phyloP scores from a whole-genome alignment of 108 stramenopile genomes.

The Pseudonitzschia pungens region DNA sequence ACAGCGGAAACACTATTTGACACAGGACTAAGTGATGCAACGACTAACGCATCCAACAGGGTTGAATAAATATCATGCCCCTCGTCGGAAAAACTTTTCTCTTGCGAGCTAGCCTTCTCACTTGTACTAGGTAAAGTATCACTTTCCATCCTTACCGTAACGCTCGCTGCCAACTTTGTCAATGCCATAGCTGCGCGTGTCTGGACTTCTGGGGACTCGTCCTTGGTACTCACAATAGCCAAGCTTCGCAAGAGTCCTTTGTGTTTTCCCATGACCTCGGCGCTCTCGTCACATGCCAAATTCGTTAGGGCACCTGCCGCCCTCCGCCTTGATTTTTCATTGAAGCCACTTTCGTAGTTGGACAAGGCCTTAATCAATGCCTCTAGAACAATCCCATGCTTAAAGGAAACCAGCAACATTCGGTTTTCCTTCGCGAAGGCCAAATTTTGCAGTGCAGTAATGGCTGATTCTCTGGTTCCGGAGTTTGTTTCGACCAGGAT shows the following conservation, averaged over 20 bases:
- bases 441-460: slow-evolving; percentile 82
- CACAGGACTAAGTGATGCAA: slow-evolving; percentile 60
- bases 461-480: slow-evolving; percentile 64
- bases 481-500: slow-evolving; percentile 54
- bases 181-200: slow-evolving; percentile 72
- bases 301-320: slow-evolving; percentile 84
- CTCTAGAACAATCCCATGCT: slow-evolving; percentile 76
- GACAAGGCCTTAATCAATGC: slow-evolving; percentile 63
- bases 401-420: slow-evolving; percentile 53
- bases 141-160: slow-evolving; percentile 55
- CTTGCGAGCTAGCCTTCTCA: not conserved
- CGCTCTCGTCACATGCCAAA: slow-evolving; percentile 80
- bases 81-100: not conserved
- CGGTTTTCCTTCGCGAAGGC: slow-evolving; percentile 78
- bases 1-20: slow-evolving; percentile 72
- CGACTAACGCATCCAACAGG: slow-evolving; percentile 74
- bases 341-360: slow-evolving; percentile 11
- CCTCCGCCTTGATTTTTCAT: slow-evolving; percentile 72
- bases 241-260: slow-evolving; percentile 67
- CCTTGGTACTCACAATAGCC: slow-evolving; percentile 62
- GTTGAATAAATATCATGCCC: slow-evolving; percentile 24
- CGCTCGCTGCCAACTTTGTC: slow-evolving; percentile 75
- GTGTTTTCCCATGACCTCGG: slow-evolving; percentile 70
- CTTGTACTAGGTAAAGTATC: not conserved
- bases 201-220: slow-evolving; percentile 73